Evolutionary conservation across 495 filamentous ascomycete genomes (phyloP).

Genomic region (Amorphotheca resinae): DNA sequence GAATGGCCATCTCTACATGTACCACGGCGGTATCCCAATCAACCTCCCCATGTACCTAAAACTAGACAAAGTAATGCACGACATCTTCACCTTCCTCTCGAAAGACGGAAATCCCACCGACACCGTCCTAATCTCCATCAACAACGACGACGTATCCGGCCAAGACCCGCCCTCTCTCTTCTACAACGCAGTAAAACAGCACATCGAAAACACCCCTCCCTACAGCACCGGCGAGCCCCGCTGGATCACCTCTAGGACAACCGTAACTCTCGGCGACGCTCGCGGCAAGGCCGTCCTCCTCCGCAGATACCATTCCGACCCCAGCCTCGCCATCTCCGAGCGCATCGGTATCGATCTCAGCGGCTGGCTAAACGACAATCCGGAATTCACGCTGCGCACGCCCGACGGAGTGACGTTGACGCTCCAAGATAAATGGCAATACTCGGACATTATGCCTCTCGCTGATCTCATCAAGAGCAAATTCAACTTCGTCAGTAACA

Average conservation of each 20-base stretch:
- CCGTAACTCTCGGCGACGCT: conserved; percentile 7
- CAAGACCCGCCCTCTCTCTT: conserved; percentile 10
- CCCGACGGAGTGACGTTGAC: conserved; percentile 13
- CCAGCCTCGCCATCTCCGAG: background rate
- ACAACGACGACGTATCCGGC: conserved; percentile 14
- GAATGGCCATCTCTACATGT: conserved; percentile 15
- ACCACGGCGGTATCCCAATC: conserved; percentile 14
- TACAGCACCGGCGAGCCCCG: conserved; percentile 5
- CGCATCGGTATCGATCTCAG: conserved; percentile 14
- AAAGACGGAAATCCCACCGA: conserved; percentile 8
- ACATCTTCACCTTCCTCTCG: conserved; percentile 13
- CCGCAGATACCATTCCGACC: conserved; percentile 9
- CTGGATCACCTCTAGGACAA: conserved; percentile 9
- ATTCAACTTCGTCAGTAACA: conserved; percentile 13
- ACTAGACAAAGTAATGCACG: conserved; percentile 10
- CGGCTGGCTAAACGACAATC: conserved; percentile 14
- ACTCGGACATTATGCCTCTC: conserved; percentile 20
- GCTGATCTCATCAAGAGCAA: conserved; percentile 19
- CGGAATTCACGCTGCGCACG: conserved; percentile 21
- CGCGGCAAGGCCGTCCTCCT: conserved; percentile 13
- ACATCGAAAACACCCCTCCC: conserved; percentile 12
- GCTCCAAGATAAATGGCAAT: conserved; percentile 25
- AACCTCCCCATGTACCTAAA: conserved; percentile 13
- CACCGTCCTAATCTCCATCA: conserved; percentile 12
- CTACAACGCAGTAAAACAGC: conserved; percentile 17